Conservation (phyloP, 2,329 filamentous ascomycete genomes). For the Teratosphaeria zuluensis region DNA sequence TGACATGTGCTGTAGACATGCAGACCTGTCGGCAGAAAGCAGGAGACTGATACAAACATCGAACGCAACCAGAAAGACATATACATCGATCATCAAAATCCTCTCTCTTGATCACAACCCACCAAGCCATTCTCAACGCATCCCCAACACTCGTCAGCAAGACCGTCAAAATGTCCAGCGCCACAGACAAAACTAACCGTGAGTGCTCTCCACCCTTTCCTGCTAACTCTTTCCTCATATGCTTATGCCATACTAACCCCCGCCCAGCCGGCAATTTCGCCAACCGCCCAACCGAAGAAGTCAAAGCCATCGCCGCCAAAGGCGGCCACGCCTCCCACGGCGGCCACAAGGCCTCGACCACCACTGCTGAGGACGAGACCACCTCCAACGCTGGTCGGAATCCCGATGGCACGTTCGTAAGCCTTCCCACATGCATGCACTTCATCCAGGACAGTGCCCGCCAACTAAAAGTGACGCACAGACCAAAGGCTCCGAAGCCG, state of each 20-base stretch:
- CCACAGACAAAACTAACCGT: background rate
- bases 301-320: slow-evolving; percentile 18
- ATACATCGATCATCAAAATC: background rate
- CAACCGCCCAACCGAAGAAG: slow-evolving; percentile 42
- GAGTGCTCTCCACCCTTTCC: background rate
- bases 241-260: background rate
- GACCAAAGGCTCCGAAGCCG: slow-evolving; percentile 14
- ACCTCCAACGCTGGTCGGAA: slow-evolving; percentile 24
- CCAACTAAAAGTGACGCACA: background rate
- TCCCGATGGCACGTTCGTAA: slow-evolving; percentile 15
- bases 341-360: slow-evolving; percentile 8
- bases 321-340: slow-evolving; percentile 12
- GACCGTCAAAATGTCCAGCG: background rate
- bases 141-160: background rate
- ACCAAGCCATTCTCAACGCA: background rate
- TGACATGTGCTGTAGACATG: background rate
- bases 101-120: background rate
- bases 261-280: slow-evolving; percentile 37
- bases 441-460: too few species aligned
- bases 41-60: background rate
- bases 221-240: background rate
- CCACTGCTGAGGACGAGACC: slow-evolving; percentile 10
- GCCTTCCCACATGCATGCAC: too few species aligned
- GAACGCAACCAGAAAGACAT: background rate
- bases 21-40: background rate